A percentile compares a stretch with the other conserved stretches of the same genome.
Conservation (phyloP, 2,329 filamentous ascomycete species). For the Podosphaera leucotricha region DNA sequence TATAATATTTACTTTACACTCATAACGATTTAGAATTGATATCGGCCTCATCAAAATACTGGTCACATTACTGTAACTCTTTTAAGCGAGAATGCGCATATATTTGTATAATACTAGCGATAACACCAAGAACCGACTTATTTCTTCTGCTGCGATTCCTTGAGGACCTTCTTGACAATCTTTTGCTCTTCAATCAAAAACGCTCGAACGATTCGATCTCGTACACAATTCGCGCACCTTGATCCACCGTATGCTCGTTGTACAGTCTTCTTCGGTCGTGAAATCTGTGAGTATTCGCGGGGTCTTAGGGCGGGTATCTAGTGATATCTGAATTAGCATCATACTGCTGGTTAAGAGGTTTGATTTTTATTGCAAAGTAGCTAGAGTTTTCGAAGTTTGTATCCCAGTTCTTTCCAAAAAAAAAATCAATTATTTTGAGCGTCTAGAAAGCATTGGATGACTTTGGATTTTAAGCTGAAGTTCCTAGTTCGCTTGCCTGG, state of each 20-base stretch:
- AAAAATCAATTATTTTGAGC: not conserved
- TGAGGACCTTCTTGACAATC: slow-evolving; percentile 99
- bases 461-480: not conserved
- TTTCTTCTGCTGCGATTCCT: slow-evolving; percentile 65
- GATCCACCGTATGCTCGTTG: slow-evolving; percentile 96
- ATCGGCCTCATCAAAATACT: too few relatives aligned
- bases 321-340: not conserved
- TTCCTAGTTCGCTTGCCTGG: not conserved
- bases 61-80: too few relatives aligned
- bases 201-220: slow-evolving; percentile 89
- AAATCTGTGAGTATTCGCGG: slow-evolving; percentile 92
- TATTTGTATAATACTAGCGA: too few relatives aligned
- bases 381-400: not conserved
- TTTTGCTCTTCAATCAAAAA: slow-evolving; percentile 99
- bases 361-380: not conserved
- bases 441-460: not conserved
- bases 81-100: too few relatives aligned
- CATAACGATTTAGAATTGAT: too few relatives aligned
- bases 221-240: slow-evolving; percentile 95
- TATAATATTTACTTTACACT: too few relatives aligned
- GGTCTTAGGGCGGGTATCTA: slow-evolving; percentile 91
- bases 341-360: not conserved
- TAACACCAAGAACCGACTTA: not conserved
- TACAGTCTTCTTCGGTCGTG: slow-evolving; percentile 98
- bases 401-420: not conserved